phyloP scores from a whole-genome alignment of 2,329 filamentous ascomycete species.

The Alternaria hordeiaustralica region DNA sequence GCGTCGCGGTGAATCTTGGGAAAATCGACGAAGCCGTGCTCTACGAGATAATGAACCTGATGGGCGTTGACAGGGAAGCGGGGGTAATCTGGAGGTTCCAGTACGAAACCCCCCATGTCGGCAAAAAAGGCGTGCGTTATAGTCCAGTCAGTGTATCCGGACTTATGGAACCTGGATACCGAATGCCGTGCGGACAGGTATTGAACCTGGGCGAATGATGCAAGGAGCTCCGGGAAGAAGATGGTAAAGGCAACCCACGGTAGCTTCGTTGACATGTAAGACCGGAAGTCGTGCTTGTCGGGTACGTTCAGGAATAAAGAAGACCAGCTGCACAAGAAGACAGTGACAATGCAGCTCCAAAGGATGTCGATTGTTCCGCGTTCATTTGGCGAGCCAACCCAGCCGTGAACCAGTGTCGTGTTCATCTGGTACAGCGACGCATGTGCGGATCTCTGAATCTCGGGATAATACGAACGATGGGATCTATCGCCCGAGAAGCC shows the following conservation, averaged over 20 bases:
- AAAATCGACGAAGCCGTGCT: background rate
- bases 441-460: too few relatives aligned
- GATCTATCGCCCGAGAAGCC: too few relatives aligned
- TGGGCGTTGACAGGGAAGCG: background rate
- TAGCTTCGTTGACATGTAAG: background rate
- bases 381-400: background rate
- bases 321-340: background rate
- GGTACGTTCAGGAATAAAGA: background rate
- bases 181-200: background rate
- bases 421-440: too few relatives aligned
- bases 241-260: background rate
- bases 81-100: background rate
- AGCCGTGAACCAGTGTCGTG: background rate
- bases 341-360: background rate
- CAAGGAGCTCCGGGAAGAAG: background rate
- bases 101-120: background rate
- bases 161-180: fast-evolving
- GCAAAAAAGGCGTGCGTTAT: background rate
- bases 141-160: background rate
- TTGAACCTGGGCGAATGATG: background rate
- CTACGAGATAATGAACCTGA: background rate
- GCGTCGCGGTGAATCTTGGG: background rate
- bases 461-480: too few relatives aligned
- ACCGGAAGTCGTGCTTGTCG: background rate
- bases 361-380: background rate